Base-by-base conservation (phyloP, 2,329 filamentous ascomycete genomes). In the Scedosporium dehoogii region DNA sequence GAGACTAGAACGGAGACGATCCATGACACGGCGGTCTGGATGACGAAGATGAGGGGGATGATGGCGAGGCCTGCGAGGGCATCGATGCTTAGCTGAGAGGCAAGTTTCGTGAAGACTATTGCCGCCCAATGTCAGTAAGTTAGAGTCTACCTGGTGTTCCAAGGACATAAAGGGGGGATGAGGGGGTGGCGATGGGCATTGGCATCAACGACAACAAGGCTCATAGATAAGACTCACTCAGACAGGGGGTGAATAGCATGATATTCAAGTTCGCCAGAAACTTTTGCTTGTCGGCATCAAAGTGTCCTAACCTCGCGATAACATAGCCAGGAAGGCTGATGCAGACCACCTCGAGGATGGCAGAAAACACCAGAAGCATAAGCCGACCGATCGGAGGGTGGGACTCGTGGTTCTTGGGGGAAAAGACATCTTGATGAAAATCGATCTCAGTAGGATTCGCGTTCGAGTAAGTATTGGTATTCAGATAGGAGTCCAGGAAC, bases 221-320 rank as follows among this genome's bases (percentile, higher is more conserved):
- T 29, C 27, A 29, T 29, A 41, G 21, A 27, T 53, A 23, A 57
- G 42, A 76, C 87, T 65, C 85, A 96, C 91, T 96, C 66, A 99
- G 85, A 74, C 94, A 97, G 67, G 94, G 94, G 33, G 94, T 99
- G 75, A 99, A 99, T 51, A 99, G 82, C 78, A 90, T 90, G 64
- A 97, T 92, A 74, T 99, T 99, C 68, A 99, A 81, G 72, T 99
- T 97, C 61, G 94, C 93, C 59, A 97, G 81, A 71, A 99, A 96
- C 75, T 97, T 97, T 74, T 99, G 94, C 73, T 92, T 90, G 60
- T 96, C 92, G 66, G 91, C 91, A 75, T 96, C 91, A 75, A 99
- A 97, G 77, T 96, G 90, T 72, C 94, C 94, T 69, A 91, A 82
- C 46, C 89, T 82, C 12, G 94, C 94, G 61, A 97, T 86, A 66